Base-by-base conservation (phyloP, 2,329 filamentous ascomycete genomes). In the Fusarium neocosmosporiellum region DNA sequence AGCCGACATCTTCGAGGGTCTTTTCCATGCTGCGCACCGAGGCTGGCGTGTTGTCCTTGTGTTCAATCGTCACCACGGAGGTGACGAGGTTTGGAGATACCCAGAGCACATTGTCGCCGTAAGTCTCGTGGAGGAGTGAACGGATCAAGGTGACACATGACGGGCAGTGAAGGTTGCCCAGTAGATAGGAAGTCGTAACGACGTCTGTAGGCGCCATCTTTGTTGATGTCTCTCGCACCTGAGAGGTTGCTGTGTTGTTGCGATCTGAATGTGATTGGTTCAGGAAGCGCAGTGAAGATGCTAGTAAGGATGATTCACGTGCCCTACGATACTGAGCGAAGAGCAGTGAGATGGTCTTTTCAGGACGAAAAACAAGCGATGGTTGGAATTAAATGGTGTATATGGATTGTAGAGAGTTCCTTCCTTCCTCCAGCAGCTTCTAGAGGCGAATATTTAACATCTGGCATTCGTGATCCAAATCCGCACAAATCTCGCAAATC, bases 161-260 rank as follows among this genome's bases (percentile, higher is more conserved):
- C 16, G 92, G 90, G 83, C 93, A 94, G 82, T 95, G 93, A n/a
- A 95, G 86, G 80, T 95, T 94, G 70, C 87, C 89, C 74, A 95
- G 84, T 69, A 94, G 86, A 77, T 92, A 90, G 36, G 89, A 91
- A 2, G 89, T 91, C 14, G 86, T 88, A 66, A 85, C 80, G 66
- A 80, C 76, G 63, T 77, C 74, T 16, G 75, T 63, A 48, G 78
- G 65, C 27, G 77, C 59, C 76, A 82, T 83, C 71, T 43, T 74
- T 67, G 69, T 31, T n/a, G 53, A 31, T 55, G 59, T 65, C 63
- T 36, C 63, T 41, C 59, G 34, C 59, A 33, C 37, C 22, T 8
- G 58, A 33, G 33, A 54, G 14, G 24, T 46, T 65, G 59, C 16
- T 37, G 16, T 59, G 39, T 54, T n/a, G 58, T 59, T 70, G 34